Base-by-base conservation (phyloP, 441 rosid genomes). In the Aquilaria agallochum region DNA sequence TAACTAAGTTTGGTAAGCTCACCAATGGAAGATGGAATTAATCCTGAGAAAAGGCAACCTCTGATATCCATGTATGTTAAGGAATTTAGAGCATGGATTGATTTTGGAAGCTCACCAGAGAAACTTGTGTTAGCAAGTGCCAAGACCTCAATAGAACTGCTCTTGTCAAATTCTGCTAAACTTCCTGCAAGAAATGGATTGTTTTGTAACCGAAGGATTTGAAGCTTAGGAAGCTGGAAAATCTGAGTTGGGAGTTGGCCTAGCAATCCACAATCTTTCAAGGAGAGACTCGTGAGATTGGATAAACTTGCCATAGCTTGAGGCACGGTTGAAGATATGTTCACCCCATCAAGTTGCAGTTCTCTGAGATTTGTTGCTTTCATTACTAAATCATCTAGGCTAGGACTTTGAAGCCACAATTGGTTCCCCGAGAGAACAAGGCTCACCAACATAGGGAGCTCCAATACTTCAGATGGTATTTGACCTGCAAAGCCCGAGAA, bases 231-330 rank as follows among this genome's bases (percentile, higher is more conserved):
- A 5, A 65, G 47, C 36, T 20, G 50, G 9, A 75, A 71, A 50
- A 75, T 59, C 9, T 6, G 5, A 1, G 31, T 14, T 0, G 76
- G 79, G 30, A 75, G 71, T 32, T 54, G 40, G 14, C 71, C 79
- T 1, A 32, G 2, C 57, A 75, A 55, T 34, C 30, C 53, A 53
- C 73, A 71, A 1, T 0, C 1, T 0, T 0, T 13, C 11, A 75
- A 49, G 32, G 0, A 0, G 0, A 75, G 71, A 11, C 34, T 3
- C 11, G 65, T 62, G 56, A 75, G 34, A 5, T 11, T 20, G 12
- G 48, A 52, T 8, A 62, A 33, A n/a, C 53, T 62, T 36, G 65
- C 65, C 50, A 62, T 27, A 20, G 42, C 65, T 14, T 10, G 20
- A 0, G 65, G 58, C 11, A 62, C 30, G 1, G 42, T 15, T 15